Base-by-base conservation (phyloP, 2,329 filamentous ascomycete genomes). In the Zalaria obscura region DNA sequence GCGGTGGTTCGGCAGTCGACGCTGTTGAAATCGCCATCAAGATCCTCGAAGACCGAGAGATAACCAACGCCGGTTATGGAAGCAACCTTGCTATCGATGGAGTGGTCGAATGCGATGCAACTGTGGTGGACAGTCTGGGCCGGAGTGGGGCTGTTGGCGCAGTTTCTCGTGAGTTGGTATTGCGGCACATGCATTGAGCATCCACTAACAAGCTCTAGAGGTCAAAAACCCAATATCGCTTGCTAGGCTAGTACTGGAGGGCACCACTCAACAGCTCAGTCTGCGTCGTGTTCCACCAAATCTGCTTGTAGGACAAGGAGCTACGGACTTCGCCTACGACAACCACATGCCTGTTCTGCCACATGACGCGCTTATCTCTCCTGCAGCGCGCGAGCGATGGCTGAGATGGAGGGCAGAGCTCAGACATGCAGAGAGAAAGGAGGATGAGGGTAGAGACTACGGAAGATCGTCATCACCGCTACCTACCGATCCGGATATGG, bases 31-130 rank as follows among this genome's bases (percentile, higher is more conserved):
- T 83, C 39, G 86, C 91, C 27, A 78, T 98, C 53, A 84, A 81
- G 50, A 70, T 85, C 18, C 76, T 98, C 11, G 91, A 98, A 63
- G 85, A 98, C 57, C 80, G 83, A 43, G 87, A 95, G 54, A 93
- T 98, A 50, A 98, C 93, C 31, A 98, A 98, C 59, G 84, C 89
- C 32, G 91, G 91, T 0, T 96, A 83, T 57, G 91, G 93, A 37
- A 98, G 91, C 63, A 98, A 98, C 54, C 68, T 98, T 25, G 80
- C 85, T 36, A 83, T 93, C 47, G 82, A 95, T 51, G 91, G 91
- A 1, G 75, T 78, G 1, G 91, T 96, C 8, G 91, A 98, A 60
- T 93, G 88, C 52, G 91, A 98, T 66, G 91, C 91, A 42, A 88
- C 86, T 0, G 75, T 98, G 41, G 83, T 98, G 34, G 88, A 98